These are phyloP conservation scores for Boletus rex-veris DNA, from an alignment of 768 basidiomycete species.

Conservation along the genomic window DNA sequence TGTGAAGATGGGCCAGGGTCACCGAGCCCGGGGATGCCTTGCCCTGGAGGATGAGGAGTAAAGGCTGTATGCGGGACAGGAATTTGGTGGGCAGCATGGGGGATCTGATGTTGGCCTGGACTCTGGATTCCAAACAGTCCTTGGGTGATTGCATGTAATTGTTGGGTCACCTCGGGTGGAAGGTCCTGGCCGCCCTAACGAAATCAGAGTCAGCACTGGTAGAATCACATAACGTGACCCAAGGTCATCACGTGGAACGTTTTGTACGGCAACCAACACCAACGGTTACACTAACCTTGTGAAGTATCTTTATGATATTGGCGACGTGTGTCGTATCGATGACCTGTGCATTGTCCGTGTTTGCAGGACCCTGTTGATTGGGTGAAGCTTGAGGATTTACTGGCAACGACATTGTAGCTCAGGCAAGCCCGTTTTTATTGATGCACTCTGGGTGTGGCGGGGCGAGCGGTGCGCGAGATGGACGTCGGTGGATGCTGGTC, in stretches of 20 bases:
- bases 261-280: neutral
- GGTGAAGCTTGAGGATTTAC: conserved; percentile 9
- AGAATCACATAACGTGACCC: conserved; percentile 21
- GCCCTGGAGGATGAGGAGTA: conserved; percentile 21
- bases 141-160: conserved; percentile 52
- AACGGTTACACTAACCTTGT: conserved; percentile 39
- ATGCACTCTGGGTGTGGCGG: neutral
- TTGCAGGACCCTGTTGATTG: conserved; percentile 8
- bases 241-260: conserved; percentile 24
- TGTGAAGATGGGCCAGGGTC: conserved; percentile 75
- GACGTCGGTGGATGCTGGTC: conserved; percentile 32
- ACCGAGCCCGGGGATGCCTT: conserved; percentile 49
- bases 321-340: conserved; percentile 58
- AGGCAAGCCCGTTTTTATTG: neutral
- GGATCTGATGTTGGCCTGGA: conserved; percentile 31
- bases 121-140: conserved; percentile 30
- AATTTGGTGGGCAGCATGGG: conserved; percentile 20
- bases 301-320: conserved; percentile 55
- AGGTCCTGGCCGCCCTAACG: conserved; percentile 45
- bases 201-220: neutral
- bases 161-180: conserved; percentile 62
- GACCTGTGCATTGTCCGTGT: conserved; percentile 10
- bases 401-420: conserved; percentile 12
- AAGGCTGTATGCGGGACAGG: conserved; percentile 41
- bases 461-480: conserved; percentile 4